Evolutionary conservation across 352 stramenopile genomes (phyloP).

Genomic region (Globisporangium solare): DNA sequence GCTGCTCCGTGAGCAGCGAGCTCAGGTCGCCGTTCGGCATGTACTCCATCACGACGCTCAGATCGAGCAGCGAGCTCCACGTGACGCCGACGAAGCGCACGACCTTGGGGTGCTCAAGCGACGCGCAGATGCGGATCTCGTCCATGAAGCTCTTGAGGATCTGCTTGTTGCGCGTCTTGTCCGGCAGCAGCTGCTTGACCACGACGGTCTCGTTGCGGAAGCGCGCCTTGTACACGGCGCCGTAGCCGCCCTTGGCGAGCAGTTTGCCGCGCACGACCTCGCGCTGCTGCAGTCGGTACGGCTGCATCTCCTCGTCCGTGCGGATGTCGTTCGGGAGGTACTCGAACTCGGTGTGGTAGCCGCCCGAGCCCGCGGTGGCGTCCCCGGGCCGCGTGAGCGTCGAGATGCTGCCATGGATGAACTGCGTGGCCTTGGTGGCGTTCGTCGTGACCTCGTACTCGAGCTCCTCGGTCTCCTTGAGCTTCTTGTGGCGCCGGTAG

Average conservation of each 20-base stretch:
- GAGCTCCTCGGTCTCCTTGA: conserved; percentile 14
- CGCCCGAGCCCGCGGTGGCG: not conserved
- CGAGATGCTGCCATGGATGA: conserved; percentile 12
- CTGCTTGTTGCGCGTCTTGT: conserved; percentile 23
- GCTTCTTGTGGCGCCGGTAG: conserved; percentile 12
- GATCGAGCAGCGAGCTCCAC: conserved; percentile 46
- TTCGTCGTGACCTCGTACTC: conserved; percentile 11
- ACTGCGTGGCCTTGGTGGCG: conserved; percentile 15
- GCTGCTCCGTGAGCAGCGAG: conserved; percentile 21
- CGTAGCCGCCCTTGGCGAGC: conserved; percentile 31
- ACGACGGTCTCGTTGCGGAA: conserved; percentile 29
- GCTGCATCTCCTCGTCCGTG: conserved; percentile 28
- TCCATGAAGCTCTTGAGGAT: conserved; percentile 44
- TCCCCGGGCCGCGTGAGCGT: conserved; percentile 3
- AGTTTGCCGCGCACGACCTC: conserved; percentile 23
- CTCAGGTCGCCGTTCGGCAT: conserved; percentile 44
- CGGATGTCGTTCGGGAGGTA: conserved; percentile 33
- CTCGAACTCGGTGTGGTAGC: conserved; percentile 11
- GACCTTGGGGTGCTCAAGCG: conserved; percentile 49
- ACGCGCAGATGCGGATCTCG: conserved; percentile 61
- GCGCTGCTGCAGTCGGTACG: conserved; percentile 25
- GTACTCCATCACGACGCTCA: conserved; percentile 44
- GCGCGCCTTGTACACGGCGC: conserved; percentile 24
- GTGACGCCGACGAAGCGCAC: conserved; percentile 48
- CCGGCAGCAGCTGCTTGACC: conserved; percentile 31